A percentile compares a stretch with the other conserved stretches of the same genome.
Evolutionary conservation across 225 moss, liverwort and hornwort genomes (phyloP).

Genomic region (Bryum argenteum): DNA sequence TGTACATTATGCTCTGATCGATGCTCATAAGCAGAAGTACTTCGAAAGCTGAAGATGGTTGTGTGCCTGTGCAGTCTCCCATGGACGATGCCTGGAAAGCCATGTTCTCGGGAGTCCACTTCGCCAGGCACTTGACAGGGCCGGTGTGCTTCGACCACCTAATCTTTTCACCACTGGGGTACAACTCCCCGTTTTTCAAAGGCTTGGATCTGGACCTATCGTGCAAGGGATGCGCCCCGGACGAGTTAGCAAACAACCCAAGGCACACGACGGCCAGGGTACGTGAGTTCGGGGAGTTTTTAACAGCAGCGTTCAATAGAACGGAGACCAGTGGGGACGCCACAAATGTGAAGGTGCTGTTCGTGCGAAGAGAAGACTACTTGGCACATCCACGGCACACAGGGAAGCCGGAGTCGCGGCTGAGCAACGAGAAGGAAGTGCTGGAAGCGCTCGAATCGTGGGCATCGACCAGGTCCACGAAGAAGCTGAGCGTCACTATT

Average conservation of each 20-base stretch:
- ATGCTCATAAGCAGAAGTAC: background rate
- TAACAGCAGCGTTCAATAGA: slow-evolving; percentile 59
- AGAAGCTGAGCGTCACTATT: slow-evolving; percentile 49
- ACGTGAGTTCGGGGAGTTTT: slow-evolving; percentile 92
- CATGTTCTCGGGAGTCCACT: slow-evolving; percentile 80
- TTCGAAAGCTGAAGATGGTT: background rate
- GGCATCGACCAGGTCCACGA: slow-evolving; percentile 59
- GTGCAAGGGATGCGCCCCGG: slow-evolving; percentile 56
- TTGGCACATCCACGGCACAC: slow-evolving; percentile 93
- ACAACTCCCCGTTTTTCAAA: slow-evolving; percentile 85
- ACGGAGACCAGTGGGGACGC: background rate
- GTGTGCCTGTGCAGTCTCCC: slow-evolving; percentile 70
- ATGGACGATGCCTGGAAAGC: slow-evolving; percentile 97
- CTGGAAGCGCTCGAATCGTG: slow-evolving; percentile 59
- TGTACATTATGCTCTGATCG: background rate
- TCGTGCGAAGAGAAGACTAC: slow-evolving; percentile 89
- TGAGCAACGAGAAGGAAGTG: slow-evolving; percentile 81
- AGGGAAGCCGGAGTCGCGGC: slow-evolving; percentile 87
- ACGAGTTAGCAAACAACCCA: slow-evolving; percentile 36
- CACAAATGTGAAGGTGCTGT: slow-evolving; percentile 62
- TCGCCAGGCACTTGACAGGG: slow-evolving; percentile 73
- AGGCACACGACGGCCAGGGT: slow-evolving; percentile 61
- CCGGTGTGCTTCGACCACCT: slow-evolving; percentile 94
- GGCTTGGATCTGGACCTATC: slow-evolving; percentile 51
- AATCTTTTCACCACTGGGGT: slow-evolving; percentile 94